These are phyloP conservation scores for Pistacia integerrima DNA, from an alignment of 345 rosid genomes.

Conservation along the genomic window DNA sequence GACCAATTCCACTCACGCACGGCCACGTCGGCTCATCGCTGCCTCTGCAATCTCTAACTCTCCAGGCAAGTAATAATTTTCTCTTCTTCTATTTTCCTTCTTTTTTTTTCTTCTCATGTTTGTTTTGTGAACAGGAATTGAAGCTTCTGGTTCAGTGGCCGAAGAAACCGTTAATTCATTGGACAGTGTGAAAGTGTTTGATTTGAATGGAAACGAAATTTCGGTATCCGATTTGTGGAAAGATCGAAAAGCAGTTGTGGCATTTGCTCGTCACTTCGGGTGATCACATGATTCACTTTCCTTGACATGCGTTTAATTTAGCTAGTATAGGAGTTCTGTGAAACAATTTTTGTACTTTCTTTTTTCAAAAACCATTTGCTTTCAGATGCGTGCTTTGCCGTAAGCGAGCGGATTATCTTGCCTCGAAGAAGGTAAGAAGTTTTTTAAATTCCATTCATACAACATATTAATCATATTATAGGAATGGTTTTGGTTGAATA, in stretches of 20 bases:
- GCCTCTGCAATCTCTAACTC: conserved; percentile 63
- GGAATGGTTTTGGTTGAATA: too few relatives aligned
- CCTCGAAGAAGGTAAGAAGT: conserved; percentile 65
- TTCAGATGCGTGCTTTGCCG: conserved; percentile 87
- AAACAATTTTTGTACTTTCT: not conserved
- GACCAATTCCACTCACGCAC: conserved; percentile 24
- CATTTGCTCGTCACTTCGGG: conserved; percentile 97
- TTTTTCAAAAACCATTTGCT: conserved; percentile 1
- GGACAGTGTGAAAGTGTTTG: conserved; percentile 61
- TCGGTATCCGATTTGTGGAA: conserved; percentile 85
- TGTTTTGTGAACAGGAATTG: conserved; percentile 36
- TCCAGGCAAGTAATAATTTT: conserved; percentile 43
- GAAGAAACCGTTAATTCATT: conserved; percentile 43
- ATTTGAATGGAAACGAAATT: conserved; percentile 63
- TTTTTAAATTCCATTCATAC: not conserved
- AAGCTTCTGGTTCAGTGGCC: conserved; percentile 26
- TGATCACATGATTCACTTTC: conserved; percentile 19
- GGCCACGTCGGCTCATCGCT: conserved; percentile 26
- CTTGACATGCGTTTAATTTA: not conserved
- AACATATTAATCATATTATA: not conserved
- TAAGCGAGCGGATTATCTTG: conserved; percentile 87
- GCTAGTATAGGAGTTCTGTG: not conserved
- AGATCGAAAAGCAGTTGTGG: conserved; percentile 77
- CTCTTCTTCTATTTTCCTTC: not conserved
- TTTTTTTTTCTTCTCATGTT: not conserved